Evolutionary conservation across 495 filamentous ascomycete species (phyloP).

Genomic region (Oleoguttula mirabilis): DNA sequence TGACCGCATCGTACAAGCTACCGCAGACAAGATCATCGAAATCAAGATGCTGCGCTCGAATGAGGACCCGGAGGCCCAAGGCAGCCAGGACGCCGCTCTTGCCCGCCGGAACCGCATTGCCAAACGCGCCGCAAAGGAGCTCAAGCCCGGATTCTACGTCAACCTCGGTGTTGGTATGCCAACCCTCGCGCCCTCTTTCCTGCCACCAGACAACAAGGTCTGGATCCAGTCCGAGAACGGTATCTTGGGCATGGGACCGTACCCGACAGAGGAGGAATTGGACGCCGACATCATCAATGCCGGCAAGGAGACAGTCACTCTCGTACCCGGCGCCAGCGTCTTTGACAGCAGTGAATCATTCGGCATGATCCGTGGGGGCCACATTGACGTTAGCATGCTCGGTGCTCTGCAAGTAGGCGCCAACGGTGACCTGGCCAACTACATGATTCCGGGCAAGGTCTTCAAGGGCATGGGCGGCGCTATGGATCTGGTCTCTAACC

Average conservation of each 20-base stretch:
- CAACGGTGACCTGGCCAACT: conserved; percentile 48
- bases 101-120: conserved; percentile 46
- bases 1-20: conserved; percentile 49
- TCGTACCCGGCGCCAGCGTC: conserved; percentile 42
- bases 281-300: conserved; percentile 52
- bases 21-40: conserved; percentile 43
- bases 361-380: conserved; percentile 49
- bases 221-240: conserved; percentile 53
- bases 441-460: conserved; percentile 50
- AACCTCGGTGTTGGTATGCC: conserved; percentile 56
- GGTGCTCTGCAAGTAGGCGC: conserved; percentile 49
- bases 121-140: conserved; percentile 46
- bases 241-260: conserved; percentile 50
- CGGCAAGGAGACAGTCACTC: conserved; percentile 50
- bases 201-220: conserved; percentile 38
- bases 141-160: conserved; percentile 54
- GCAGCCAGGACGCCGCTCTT: conserved; percentile 27
- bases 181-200: conserved; percentile 46
- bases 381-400: conserved; percentile 49
- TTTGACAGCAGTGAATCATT: conserved; percentile 51
- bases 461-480: conserved; percentile 54
- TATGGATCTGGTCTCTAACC: conserved; percentile 51
- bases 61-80: conserved; percentile 17
- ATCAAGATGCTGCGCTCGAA: conserved; percentile 37
- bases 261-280: conserved; percentile 42